Evolutionary conservation across 2,329 filamentous ascomycete genomes (phyloP).

Genomic region (Amauroascus niger): DNA sequence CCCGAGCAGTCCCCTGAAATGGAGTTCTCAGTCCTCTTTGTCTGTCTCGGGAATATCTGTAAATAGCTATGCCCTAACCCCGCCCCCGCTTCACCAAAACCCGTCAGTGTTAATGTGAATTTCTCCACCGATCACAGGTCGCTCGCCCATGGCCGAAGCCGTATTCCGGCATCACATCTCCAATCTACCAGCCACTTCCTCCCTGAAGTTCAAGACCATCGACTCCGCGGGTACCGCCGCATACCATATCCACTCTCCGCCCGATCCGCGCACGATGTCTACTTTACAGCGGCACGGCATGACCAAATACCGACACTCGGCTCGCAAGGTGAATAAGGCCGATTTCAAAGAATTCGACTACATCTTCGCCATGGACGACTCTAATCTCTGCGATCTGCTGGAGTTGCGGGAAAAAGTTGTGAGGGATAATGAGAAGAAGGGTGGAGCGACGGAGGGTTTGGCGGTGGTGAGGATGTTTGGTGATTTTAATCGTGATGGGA

Average conservation of each 20-base stretch:
- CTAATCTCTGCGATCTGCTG: conserved; percentile 64
- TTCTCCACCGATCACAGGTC: conserved; percentile 34
- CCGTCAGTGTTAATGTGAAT: conserved; percentile 1
- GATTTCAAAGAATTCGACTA: conserved; percentile 88
- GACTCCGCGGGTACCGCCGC: conserved; percentile 87
- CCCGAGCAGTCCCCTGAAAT: background rate
- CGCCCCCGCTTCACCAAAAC: conserved; percentile 21
- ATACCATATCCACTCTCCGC: conserved; percentile 68
- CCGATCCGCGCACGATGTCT: conserved; percentile 74
- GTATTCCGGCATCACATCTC: conserved; percentile 67
- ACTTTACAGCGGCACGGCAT: conserved; percentile 68
- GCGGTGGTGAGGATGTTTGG: conserved; percentile 71
- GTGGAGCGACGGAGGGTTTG: conserved; percentile 28
- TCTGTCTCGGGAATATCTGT: conserved; percentile 96
- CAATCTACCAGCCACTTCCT: conserved; percentile 48
- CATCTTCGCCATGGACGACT: conserved; percentile 85
- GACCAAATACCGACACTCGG: conserved; percentile 63
- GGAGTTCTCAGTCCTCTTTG: conserved; percentile 71
- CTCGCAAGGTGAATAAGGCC: conserved; percentile 58
- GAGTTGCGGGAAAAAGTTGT: conserved; percentile 48
- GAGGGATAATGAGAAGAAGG: conserved; percentile 38
- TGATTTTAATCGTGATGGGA: conserved; percentile 57
- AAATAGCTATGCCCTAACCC: conserved; percentile 20
- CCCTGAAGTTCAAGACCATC: conserved; percentile 49
- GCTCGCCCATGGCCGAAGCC: conserved; percentile 90